Evolutionary conservation across 2,329 filamentous ascomycete species (phyloP).

Genomic region (Aureobasidium leucospermi): DNA sequence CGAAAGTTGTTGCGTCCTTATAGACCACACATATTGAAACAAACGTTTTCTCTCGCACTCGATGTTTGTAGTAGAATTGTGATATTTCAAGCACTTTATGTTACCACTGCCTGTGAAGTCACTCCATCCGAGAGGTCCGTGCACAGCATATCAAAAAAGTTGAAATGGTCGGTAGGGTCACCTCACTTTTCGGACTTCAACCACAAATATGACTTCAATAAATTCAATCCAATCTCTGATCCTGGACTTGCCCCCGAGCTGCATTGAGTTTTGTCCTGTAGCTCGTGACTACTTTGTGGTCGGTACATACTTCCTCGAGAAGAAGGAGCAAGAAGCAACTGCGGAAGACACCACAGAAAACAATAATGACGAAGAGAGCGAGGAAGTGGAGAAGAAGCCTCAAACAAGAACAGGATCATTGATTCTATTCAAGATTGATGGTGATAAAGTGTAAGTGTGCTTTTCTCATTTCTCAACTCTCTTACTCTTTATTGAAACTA

Average conservation of each 20-base stretch:
- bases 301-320: constrained; percentile 75
- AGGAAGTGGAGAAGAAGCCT: constrained; percentile 15
- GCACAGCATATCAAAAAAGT: background rate
- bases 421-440: constrained; percentile 54
- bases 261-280: constrained; percentile 63
- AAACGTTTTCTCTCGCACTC: background rate
- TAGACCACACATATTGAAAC: background rate
- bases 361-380: constrained; percentile 20
- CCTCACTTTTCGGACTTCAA: background rate
- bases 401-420: constrained; percentile 62
- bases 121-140: background rate
- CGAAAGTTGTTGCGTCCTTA: background rate
- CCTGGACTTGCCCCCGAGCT: constrained; percentile 66
- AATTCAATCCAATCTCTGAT: constrained; percentile 42
- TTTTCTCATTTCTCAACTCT: background rate
- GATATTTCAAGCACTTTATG: too few relatives aligned
- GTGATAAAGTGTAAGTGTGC: constrained; percentile 48
- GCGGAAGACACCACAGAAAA: constrained; percentile 21
- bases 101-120: too few relatives aligned
- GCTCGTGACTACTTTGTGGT: constrained; percentile 63
- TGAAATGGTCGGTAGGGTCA: background rate
- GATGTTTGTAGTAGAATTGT: background rate
- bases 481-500: too few relatives aligned
- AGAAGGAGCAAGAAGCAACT: constrained; percentile 23
- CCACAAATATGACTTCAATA: constrained; percentile 20